Evolutionary conservation across 805 yeast species (phyloP), one percentile per base, ranked within the genome.

Genomic region (Yamadazyma nakazawae): DNA sequence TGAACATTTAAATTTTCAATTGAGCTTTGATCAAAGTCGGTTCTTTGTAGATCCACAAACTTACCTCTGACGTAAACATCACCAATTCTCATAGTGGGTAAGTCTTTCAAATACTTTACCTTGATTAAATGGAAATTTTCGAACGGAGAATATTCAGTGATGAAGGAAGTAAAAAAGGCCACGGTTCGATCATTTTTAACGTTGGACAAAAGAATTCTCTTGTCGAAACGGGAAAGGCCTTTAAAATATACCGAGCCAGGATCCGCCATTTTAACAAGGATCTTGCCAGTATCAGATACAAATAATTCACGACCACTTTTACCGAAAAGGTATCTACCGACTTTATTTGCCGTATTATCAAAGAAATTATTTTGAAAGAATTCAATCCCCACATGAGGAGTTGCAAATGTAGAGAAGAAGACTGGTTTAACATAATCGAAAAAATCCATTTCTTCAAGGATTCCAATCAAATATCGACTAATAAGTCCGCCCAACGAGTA

Each of bases 401-500:
- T 70, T 6, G 76, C 76, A 57, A 70, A 70, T 0, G 75, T 69
- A 17, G 69, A 52, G 49, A 67, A 72, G 50, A 70, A 62, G 0
- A 71, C 57, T 0, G 76, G 76, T 26, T 59, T 51, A 13, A 72
- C 65, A 10, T 50, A 55, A 11, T 67, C 64, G 43, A 71, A 72
- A 45, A 71, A 67, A 1, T 57, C 60, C 54, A 70, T 45, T 9
- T 63, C 68, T 34, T 68, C 39, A 37, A 72, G 56, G 8, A 60
- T 40, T 1, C 97, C 97, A 40, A 90, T 74, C 21, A 89, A 83
- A 61, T 88, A 90, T 42, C 97, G 71, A 0, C 90, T 74, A 28
- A 92, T 80, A 31, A 91, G 66, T 0, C 98, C 98, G 18, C 98
- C 97, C 48, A 92, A 68, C 0, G 96, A 88, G 62, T 91, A 92